Percentiles rank a stretch among this genome's conserved stretches.
These are phyloP conservation scores for Nicotiana benthamiana DNA, from an alignment of 257 asterid species.

Conservation along the genomic window DNA sequence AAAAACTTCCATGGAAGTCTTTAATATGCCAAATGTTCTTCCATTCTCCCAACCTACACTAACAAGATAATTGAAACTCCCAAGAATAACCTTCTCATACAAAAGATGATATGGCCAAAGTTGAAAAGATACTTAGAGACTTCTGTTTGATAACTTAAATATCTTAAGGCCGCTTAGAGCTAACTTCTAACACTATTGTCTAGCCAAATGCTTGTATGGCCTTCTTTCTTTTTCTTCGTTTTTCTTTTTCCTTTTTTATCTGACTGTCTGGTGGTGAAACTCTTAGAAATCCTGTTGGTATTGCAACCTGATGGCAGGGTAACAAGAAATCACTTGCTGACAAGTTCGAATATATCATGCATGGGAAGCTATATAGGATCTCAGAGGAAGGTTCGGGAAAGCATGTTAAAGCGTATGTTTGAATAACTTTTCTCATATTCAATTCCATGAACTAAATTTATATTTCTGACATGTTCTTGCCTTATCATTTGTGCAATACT, in stretches of 20 bases:
- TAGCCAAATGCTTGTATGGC: not conserved
- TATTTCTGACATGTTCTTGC: not conserved
- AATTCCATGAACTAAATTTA: not conserved
- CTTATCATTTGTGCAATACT: not conserved
- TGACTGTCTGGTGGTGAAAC: not conserved
- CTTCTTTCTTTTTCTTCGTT: not conserved
- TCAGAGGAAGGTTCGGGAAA: conserved; percentile 53
- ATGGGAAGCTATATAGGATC: conserved; percentile 78
- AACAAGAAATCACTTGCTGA: conserved; percentile 77
- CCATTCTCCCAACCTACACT: not conserved
- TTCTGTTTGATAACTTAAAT: not conserved
- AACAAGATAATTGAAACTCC: not conserved
- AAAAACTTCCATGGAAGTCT: not conserved
- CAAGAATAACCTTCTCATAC: not conserved
- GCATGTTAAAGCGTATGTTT: conserved; percentile 70
- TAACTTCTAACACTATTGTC: not conserved
- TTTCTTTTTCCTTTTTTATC: not conserved
- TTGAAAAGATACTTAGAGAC: not conserved
- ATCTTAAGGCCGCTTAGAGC: not conserved
- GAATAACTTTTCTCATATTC: not conserved
- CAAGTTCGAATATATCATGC: conserved; percentile 87
- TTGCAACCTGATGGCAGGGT: conserved; percentile 39
- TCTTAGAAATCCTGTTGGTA: not conserved
- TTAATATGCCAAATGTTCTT: not conserved
- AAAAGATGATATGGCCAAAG: not conserved